Evolutionary conservation across 805 yeast genomes (phyloP), one percentile per base, ranked within the genome.

Genomic region (Saccharomycopsis synnaedendra): DNA sequence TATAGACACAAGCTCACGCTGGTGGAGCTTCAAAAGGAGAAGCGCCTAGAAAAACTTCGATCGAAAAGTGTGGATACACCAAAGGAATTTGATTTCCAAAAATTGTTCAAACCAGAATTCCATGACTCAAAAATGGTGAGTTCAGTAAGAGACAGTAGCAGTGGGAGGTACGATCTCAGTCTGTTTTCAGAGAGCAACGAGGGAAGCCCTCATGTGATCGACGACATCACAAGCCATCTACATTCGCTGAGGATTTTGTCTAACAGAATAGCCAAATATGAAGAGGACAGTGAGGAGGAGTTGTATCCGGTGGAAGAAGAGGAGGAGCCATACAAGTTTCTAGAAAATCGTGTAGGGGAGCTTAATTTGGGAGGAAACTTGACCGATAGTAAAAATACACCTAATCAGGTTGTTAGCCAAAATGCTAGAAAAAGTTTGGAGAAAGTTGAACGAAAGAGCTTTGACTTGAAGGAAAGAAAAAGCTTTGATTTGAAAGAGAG

Each of bases 1-100:
- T 67, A 67, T 45, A 68, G 65, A 49, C 64, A 61, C 41, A 69
- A 67, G 50, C 56, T 67, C 42, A 58, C 60, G 36, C 58, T 58
- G 35, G 58, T 66, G 36, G 19, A 42, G 41, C 39, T 9, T 38
- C 41, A 27, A 33, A 34, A 33, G 45, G 28, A 5, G 44, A 6
- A 5, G 44, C 39, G 8, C 11, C n/a, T 3, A 33, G 29, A 32
- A 6, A 4, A 30, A 7, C 8, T 19, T 11, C 11, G 11, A 39
- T 8, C 10, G 30, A 38, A 47, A 8, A 33, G n/a, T 8, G 42
- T 7, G n/a, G 19, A 19, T 19, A 19, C 19, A 19, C 19, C 19
- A 19, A 19, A 19, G 19, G 43, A 40, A 3, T 37, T 47, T 31
- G 51, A 50, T 39, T 44, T 6, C 41, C 5, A 6, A 4, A 47